Evolutionary conservation across 1,284 basidiomycete genomes (phyloP).

Genomic region (Austropuccinia psidii): DNA sequence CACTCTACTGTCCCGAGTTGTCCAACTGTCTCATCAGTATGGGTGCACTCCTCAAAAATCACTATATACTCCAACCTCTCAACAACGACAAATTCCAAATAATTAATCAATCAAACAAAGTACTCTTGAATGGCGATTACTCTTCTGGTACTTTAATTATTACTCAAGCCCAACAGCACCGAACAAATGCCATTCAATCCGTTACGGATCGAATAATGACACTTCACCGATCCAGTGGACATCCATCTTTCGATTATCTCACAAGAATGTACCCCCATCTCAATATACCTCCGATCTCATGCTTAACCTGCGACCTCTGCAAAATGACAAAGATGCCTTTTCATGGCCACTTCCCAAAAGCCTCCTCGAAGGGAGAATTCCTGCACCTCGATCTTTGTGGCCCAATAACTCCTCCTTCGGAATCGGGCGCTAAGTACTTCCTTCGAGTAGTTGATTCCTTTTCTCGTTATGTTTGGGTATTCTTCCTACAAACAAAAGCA

Average conservation of each 20-base stretch:
- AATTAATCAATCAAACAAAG: not conserved
- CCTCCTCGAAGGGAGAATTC: not conserved
- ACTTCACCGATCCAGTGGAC: not conserved
- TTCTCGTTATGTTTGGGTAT: not conserved
- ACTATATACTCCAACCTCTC: not conserved
- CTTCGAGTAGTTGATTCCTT: not conserved
- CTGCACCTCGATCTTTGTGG: slow-evolving; percentile 3
- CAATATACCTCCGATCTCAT: not conserved
- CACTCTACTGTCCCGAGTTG: not conserved
- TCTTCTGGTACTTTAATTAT: too few relatives aligned
- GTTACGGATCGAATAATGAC: too few relatives aligned
- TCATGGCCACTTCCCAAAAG: not conserved
- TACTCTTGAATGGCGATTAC: not conserved
- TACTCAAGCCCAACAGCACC: too few relatives aligned
- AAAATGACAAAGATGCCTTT: not conserved
- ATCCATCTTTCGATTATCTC: not conserved
- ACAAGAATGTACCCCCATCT: not conserved
- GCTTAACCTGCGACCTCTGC: not conserved
- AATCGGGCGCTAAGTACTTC: not conserved
- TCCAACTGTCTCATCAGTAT: not conserved
- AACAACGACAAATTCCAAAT: not conserved
- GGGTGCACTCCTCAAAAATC: not conserved
- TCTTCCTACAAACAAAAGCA: not conserved
- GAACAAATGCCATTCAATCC: too few relatives aligned
- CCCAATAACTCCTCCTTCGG: not conserved